Percentiles rank a stretch among this genome's conserved stretches.
Evolutionary conservation across 148 eudicot genomes (phyloP).

Genomic region (Heliamphora exappendiculata): DNA sequence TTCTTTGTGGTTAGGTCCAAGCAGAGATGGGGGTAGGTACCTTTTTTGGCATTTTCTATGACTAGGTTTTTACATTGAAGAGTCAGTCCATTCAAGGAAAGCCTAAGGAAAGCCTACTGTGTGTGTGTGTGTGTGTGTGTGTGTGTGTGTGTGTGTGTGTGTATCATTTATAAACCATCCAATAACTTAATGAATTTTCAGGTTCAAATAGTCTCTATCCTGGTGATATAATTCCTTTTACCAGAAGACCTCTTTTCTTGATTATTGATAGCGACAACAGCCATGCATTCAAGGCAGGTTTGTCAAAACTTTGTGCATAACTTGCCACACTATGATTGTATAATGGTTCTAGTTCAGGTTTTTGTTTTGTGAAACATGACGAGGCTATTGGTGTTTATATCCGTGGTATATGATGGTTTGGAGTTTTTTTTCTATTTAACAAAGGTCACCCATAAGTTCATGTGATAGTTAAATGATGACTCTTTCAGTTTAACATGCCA

Average conservation of each 20-base stretch:
- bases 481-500: neutral
- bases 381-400: neutral
- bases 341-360: neutral
- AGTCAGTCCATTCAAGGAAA: neutral
- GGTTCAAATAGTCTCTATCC: conserved; percentile 76
- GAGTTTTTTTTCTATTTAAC: neutral
- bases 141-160: neutral
- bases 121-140: neutral
- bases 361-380: neutral
- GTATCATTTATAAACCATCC: neutral
- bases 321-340: neutral
- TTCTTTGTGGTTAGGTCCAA: conserved; percentile 65
- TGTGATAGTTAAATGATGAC: too few relatives aligned
- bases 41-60: neutral
- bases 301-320: conserved; percentile 53
- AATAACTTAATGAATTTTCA: conserved; percentile 33
- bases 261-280: conserved; percentile 92
- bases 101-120: too few relatives aligned
- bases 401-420: neutral
- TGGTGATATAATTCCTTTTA: conserved; percentile 89
- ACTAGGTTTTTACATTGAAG: neutral
- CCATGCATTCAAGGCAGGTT: conserved; percentile 99
- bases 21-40: conserved; percentile 67
- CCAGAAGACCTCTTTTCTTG: conserved; percentile 80
- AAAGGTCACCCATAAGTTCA: neutral